Evolutionary conservation across 1,139 yeast species (phyloP).

Genomic region (Meyerozyma smithsonii): DNA sequence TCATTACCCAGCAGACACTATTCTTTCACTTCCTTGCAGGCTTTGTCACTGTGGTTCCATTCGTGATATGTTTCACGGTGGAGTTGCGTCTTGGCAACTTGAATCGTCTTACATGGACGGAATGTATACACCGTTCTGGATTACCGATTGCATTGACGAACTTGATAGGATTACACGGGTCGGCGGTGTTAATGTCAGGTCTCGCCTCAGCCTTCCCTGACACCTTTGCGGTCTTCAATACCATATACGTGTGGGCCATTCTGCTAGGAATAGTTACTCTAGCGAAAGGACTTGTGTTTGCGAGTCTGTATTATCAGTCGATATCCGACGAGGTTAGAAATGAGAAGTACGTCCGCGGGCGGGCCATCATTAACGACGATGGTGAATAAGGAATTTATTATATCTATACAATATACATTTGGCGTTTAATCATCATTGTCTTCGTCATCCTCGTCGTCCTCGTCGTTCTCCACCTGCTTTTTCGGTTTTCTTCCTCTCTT

Average conservation of each 20-base stretch:
- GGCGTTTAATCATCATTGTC: slow-evolving; percentile 10
- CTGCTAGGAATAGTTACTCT: slow-evolving; percentile 13
- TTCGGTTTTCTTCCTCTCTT: background rate
- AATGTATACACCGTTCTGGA: slow-evolving; percentile 4
- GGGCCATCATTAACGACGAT: slow-evolving; percentile 47
- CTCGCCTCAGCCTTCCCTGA: slow-evolving; percentile 2
- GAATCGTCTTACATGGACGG: background rate
- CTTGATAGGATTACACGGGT: slow-evolving; percentile 13
- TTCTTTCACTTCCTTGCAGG: slow-evolving; percentile 19
- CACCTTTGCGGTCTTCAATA: background rate
- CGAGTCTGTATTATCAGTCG: slow-evolving; percentile 12
- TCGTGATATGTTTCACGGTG: slow-evolving; percentile 5
- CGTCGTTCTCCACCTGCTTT: slow-evolving; percentile 4
- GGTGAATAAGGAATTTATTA: background rate
- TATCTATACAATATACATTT: background rate
- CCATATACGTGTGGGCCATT: background rate
- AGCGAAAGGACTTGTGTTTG: slow-evolving; percentile 10
- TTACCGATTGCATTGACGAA: slow-evolving; percentile 11
- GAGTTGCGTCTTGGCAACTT: background rate
- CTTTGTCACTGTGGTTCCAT: slow-evolving; percentile 21
- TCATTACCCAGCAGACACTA: slow-evolving; percentile 13
- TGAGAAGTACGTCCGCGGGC: slow-evolving; percentile 57
- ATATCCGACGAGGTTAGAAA: slow-evolving; percentile 50
- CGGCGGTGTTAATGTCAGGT: slow-evolving; percentile 9
- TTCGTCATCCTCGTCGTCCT: slow-evolving; percentile 8